Percentiles rank a stretch among this genome's conserved stretches.
These are phyloP conservation scores for Nemania sp. DNA, from an alignment of 2,329 filamentous ascomycete species.

Conservation along the genomic window DNA sequence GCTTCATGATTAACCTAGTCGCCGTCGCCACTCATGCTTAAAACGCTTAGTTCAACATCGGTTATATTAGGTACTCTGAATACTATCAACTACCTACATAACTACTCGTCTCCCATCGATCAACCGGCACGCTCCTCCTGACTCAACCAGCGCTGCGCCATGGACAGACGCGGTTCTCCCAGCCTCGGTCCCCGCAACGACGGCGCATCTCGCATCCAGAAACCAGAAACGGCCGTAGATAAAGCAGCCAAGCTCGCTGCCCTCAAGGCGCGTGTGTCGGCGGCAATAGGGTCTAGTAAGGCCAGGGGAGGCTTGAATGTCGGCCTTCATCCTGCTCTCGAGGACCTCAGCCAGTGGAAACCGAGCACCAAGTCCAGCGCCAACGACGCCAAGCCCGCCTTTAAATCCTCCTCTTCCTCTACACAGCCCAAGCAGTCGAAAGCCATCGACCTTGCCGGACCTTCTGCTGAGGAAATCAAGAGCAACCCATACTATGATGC, in stretches of 20 bases:
- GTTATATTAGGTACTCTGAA: background rate
- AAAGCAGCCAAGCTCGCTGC: slow-evolving; percentile 77
- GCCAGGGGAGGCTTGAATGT: slow-evolving; percentile 68
- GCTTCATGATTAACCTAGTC: too few relatives aligned
- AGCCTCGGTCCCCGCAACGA: slow-evolving; percentile 70
- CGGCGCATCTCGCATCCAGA: slow-evolving; percentile 64
- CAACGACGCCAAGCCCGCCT: slow-evolving; percentile 56
- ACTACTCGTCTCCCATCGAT: background rate
- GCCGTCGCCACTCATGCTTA: background rate
- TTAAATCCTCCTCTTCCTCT: slow-evolving; percentile 30
- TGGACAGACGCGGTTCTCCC: slow-evolving; percentile 66
- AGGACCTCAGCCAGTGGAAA: slow-evolving; percentile 54
- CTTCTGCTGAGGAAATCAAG: slow-evolving; percentile 51
- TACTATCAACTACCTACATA: background rate
- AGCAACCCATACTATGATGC: slow-evolving; percentile 87
- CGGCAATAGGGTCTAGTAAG: slow-evolving; percentile 70
- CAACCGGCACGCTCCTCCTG: background rate
- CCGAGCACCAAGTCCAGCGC: slow-evolving; percentile 50
- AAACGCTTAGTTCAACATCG: background rate
- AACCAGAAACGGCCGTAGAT: slow-evolving; percentile 70
- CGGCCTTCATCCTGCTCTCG: slow-evolving; percentile 76
- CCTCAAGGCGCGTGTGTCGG: slow-evolving; percentile 82
- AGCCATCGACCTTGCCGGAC: slow-evolving; percentile 48
- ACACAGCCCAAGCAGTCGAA: slow-evolving; percentile 53
- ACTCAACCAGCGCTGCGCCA: slow-evolving; percentile 43